Evolutionary conservation across 306 rosid genomes (phyloP).

Genomic region (Mimosa bimucronata): DNA sequence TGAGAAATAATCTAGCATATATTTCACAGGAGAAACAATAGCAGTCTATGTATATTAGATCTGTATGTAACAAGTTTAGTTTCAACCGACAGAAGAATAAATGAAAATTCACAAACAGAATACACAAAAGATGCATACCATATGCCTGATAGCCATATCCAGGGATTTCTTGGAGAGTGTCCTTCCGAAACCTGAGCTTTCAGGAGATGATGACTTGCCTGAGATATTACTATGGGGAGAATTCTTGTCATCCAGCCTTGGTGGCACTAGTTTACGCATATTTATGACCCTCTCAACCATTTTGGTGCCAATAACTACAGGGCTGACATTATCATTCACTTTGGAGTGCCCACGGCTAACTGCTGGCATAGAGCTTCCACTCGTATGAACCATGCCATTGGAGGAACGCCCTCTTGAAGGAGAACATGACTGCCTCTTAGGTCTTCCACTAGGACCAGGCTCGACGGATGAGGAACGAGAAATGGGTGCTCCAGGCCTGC

Average conservation of each 20-base stretch:
- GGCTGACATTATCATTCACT: constrained; percentile 85
- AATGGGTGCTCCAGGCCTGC: constrained; percentile 95
- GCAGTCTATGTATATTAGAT: background rate
- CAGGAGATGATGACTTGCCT: constrained; percentile 79
- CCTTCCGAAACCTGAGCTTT: constrained; percentile 94
- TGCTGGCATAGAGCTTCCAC: constrained; percentile 97
- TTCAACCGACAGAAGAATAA: constrained; percentile 28
- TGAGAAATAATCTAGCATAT: background rate
- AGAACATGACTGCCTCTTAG: constrained; percentile 93
- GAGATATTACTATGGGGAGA: constrained; percentile 79
- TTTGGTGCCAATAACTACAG: constrained; percentile 78
- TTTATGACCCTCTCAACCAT: constrained; percentile 97
- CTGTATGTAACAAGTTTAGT: background rate
- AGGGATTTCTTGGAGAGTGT: constrained; percentile 95
- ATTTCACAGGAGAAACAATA: too few species aligned
- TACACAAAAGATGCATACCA: constrained; percentile 61
- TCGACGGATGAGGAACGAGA: constrained; percentile 84
- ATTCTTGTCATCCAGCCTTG: constrained; percentile 71
- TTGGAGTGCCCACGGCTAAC: constrained; percentile 71
- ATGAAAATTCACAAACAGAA: background rate
- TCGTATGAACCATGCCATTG: constrained; percentile 63
- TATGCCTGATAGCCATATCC: constrained; percentile 99
- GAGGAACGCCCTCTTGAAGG: constrained; percentile 94
- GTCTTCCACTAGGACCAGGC: constrained; percentile 75
- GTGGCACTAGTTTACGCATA: constrained; percentile 92